Conservation (phyloP, 345 rosid species). For the Angophora floribunda region DNA sequence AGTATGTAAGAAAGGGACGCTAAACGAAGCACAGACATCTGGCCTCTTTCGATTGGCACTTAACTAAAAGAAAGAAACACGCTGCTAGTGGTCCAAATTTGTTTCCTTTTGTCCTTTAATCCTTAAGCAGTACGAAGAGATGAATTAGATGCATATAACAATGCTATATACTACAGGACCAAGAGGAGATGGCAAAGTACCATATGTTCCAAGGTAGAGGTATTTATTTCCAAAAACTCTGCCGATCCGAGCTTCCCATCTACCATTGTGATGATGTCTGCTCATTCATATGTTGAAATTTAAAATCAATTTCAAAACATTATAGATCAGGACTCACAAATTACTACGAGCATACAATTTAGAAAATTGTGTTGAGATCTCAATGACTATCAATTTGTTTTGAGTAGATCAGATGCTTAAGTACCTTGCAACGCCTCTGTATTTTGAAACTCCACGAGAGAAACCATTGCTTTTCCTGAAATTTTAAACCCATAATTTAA, state of each 20-base stretch:
- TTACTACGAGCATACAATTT: neutral
- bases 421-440: slow-evolving; percentile 91
- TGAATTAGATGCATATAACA: neutral
- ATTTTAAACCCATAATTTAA: neutral
- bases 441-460: slow-evolving; percentile 92
- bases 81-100: neutral
- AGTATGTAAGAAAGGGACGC: neutral
- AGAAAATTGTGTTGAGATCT: neutral
- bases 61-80: neutral
- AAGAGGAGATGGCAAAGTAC: slow-evolving; percentile 12
- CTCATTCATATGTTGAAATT: neutral
- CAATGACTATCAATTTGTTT: neutral
- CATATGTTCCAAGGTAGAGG: slow-evolving; percentile 69
- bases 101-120: neutral
- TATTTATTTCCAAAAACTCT: slow-evolving; percentile 69
- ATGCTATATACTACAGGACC: neutral
- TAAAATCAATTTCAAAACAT: neutral
- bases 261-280: slow-evolving; percentile 74
- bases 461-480: slow-evolving; percentile 91
- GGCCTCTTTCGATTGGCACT: neutral
- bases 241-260: slow-evolving; percentile 80
- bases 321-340: neutral
- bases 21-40: neutral
- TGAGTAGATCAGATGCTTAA: neutral
- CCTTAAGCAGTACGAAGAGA: neutral